These are phyloP conservation scores for Eremochloa ophiuroides DNA, from an alignment of 176 grass and related monocot species.

Conservation along the genomic window DNA sequence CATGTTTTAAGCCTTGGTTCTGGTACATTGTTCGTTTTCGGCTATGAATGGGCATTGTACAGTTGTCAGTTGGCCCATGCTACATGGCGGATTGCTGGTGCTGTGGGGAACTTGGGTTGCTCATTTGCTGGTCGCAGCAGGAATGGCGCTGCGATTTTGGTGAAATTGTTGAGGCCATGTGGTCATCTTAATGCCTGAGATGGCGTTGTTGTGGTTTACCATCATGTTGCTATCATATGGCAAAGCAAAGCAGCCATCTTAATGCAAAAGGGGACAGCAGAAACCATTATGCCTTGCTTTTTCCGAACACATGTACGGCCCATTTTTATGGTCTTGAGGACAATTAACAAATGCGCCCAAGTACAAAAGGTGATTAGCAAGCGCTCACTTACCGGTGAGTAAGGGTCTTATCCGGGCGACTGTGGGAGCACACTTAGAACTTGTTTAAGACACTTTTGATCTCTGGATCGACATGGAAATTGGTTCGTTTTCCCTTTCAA, in stretches of 20 bases:
- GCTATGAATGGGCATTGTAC: slow-evolving; percentile 27
- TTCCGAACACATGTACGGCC: slow-evolving; percentile 29
- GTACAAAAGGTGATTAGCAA: slow-evolving; percentile 25
- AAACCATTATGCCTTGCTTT: slow-evolving; percentile 15
- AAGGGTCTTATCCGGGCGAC: slow-evolving; percentile 8
- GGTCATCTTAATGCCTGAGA: neutral
- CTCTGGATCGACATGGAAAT: neutral
- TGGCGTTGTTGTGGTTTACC: neutral
- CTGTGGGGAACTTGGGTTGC: neutral
- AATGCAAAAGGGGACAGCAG: slow-evolving; percentile 15
- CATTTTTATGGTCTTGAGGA: slow-evolving; percentile 30
- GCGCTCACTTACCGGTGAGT: neutral
- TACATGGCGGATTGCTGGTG: no score
- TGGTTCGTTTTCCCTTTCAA: neutral
- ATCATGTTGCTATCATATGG: neutral
- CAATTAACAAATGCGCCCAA: slow-evolving; percentile 21
- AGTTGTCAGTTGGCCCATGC: slow-evolving; percentile 31
- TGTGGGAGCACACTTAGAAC: no score
- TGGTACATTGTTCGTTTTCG: slow-evolving; percentile 16
- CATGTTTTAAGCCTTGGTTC: slow-evolving; percentile 27
- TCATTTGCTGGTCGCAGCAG: neutral
- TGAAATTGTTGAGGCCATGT: neutral
- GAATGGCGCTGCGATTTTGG: neutral
- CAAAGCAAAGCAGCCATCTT: slow-evolving; percentile 8
- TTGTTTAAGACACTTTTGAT: neutral